Base-by-base conservation (phyloP, 768 basidiomycete species). In the Pulveroboletus sp. region DNA sequence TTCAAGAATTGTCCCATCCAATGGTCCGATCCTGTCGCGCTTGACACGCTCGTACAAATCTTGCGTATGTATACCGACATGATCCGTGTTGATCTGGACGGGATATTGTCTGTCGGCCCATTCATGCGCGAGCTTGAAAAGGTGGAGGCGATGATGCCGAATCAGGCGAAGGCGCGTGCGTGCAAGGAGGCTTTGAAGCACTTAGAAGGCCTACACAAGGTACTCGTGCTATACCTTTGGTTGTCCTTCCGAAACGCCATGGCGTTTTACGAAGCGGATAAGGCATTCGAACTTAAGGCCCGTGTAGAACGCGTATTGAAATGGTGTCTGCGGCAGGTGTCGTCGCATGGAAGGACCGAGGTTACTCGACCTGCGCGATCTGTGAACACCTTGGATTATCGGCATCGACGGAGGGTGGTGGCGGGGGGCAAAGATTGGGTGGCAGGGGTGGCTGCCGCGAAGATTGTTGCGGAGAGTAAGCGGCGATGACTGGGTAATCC, bases 211-310 rank as follows among this genome's bases (percentile, higher is more conserved):
- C 68, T 90, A 51, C 93, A 99, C 69, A 87, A 85, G 58, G 69
- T 80, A 25, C 59, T 91, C 24, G 82, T 85, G 13, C 57, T 87
- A 19, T 97, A 97, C 67, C 71, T 92, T 41, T 99, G 95, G 95
- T 73, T 94, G 54, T 74, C 76, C 17, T 84, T 80, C 64, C 84
- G 94, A 33, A 75, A 80, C 49, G 74, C 80, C 0, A 72, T 90
- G 44, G 73, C 82, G 8, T 97, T 87, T 64, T 66, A 77, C 5
- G 74, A 86, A n/a, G 69, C 75, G 27, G 62, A 69, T 6, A 65
- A 69, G 23, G 86, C 82, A 2, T 54, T 66, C 12, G 68, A 61
- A 14, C 58, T 90, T 38, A 90, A 92, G 63, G 61, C 61, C 12
- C 69, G 85, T 23, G 71, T 84, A 7, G 90, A 95, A 69, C 60